Conservation (phyloP, 805 yeast species). For the Teunomyces barrocoloradensis region DNA sequence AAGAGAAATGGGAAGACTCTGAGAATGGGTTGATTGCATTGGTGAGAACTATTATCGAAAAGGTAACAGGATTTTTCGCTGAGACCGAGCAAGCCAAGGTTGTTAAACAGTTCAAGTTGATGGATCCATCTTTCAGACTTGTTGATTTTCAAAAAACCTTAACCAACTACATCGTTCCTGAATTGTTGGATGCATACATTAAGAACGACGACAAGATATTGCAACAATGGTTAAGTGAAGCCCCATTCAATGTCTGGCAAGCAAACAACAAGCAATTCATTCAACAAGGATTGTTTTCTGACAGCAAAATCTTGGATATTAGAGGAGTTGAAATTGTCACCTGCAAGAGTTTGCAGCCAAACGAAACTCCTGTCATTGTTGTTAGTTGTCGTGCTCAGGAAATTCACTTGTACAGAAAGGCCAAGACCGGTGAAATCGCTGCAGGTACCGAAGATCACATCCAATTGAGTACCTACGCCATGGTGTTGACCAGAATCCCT, state of each 20-base stretch:
- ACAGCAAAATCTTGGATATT: conserved; percentile 87
- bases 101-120: conserved; percentile 74
- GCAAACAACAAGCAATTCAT: conserved; percentile 90
- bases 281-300: conserved; percentile 88
- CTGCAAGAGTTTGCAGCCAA: conserved; percentile 84
- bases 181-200: conserved; percentile 90
- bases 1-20: conserved; percentile 83
- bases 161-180: conserved; percentile 92
- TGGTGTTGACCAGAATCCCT: conserved; percentile 91
- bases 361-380: conserved; percentile 88
- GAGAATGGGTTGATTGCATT: conserved; percentile 87
- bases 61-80: conserved; percentile 83
- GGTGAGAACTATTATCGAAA: conserved; percentile 75
- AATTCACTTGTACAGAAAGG: conserved; percentile 81
- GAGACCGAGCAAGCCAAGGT: conserved; percentile 97
- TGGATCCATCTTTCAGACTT: conserved; percentile 85
- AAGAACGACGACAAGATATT: conserved; percentile 82
- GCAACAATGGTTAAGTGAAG: conserved; percentile 93
- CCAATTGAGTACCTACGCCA: conserved; percentile 88
- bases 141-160: conserved; percentile 78
- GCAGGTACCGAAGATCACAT: conserved; percentile 96
- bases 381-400: conserved; percentile 97
- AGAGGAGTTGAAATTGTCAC: conserved; percentile 92
- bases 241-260: conserved; percentile 91
- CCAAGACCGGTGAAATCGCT: conserved; percentile 88